phyloP scores from a whole-genome alignment of 306 rosid species.

The Astragalus glycyphyllos region DNA sequence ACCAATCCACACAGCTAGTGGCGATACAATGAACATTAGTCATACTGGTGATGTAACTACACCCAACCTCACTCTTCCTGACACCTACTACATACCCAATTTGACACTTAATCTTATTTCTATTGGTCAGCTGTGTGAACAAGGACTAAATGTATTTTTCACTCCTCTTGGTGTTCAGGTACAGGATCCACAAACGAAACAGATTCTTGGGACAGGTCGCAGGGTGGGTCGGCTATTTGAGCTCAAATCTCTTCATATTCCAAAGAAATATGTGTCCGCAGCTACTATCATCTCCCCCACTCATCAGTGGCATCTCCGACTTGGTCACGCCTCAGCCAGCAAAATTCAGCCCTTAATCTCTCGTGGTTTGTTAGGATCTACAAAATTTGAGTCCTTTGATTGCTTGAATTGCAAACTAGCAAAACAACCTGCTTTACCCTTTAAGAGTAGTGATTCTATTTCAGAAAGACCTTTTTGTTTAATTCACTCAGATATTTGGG shows the following conservation, averaged over 20 bases:
- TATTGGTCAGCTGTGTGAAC: too few relatives aligned
- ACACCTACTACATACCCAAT: neutral
- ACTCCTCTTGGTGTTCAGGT: neutral
- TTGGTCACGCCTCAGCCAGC: slow-evolving; percentile 8
- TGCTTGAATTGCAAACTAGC: neutral
- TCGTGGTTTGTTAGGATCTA: slow-evolving; percentile 12
- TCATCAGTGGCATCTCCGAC: slow-evolving; percentile 14
- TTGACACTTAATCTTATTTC: too few relatives aligned
- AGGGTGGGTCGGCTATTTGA: neutral
- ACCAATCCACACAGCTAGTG: neutral
- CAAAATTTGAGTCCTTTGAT: slow-evolving; percentile 9
- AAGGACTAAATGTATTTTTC: too few relatives aligned
- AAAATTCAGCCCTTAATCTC: slow-evolving; percentile 1
- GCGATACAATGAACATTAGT: neutral
- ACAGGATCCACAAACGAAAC: neutral
- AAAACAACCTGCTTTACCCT: neutral
- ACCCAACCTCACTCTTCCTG: neutral
- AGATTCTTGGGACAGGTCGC: neutral
- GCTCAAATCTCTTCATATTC: neutral
- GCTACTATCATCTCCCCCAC: neutral
- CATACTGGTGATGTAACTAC: neutral
- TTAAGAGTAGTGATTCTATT: neutral
- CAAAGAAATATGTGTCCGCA: neutral
- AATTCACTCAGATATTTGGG: too few relatives aligned
- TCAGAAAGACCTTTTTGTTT: too few relatives aligned